Percentiles rank a stretch among this genome's conserved stretches.
Conservation (phyloP, 768 basidiomycete genomes). For the Phaeotremella fagi region DNA sequence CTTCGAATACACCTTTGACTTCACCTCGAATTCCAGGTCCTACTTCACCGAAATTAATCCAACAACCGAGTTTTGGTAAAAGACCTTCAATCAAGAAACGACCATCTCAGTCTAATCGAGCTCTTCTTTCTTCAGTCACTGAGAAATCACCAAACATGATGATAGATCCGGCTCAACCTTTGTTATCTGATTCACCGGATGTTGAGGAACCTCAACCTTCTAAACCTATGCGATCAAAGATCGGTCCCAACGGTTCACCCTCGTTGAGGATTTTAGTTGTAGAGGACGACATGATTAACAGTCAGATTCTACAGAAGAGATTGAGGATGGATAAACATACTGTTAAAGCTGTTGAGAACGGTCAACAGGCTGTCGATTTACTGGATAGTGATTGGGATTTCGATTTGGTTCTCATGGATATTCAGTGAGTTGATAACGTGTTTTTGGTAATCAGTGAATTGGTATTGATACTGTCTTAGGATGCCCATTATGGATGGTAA, state of each 20-base stretch:
- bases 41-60: not conserved
- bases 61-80: not conserved
- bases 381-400: conserved; percentile 59
- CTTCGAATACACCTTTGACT: not conserved
- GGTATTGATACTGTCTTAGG: conserved; percentile 47
- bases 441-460: not conserved
- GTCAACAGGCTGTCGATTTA: conserved; percentile 66
- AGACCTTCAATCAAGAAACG: not conserved
- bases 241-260: conserved; percentile 5
- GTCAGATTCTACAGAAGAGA: conserved; percentile 64
- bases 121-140: not conserved
- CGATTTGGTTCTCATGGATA: conserved; percentile 76
- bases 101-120: not conserved
- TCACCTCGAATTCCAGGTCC: not conserved
- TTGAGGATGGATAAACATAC: conserved; percentile 63
- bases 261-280: conserved; percentile 16
- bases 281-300: conserved; percentile 71
- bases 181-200: not conserved
- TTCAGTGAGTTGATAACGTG: conserved; percentile 56
- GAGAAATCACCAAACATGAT: too few relatives aligned
- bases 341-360: conserved; percentile 65
- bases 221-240: conserved; percentile 1
- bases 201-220: not conserved
- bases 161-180: not conserved
- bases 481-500: conserved; percentile 78